Evolutionary conservation across 768 basidiomycete genomes (phyloP).

Genomic region (Lactarius quietus): DNA sequence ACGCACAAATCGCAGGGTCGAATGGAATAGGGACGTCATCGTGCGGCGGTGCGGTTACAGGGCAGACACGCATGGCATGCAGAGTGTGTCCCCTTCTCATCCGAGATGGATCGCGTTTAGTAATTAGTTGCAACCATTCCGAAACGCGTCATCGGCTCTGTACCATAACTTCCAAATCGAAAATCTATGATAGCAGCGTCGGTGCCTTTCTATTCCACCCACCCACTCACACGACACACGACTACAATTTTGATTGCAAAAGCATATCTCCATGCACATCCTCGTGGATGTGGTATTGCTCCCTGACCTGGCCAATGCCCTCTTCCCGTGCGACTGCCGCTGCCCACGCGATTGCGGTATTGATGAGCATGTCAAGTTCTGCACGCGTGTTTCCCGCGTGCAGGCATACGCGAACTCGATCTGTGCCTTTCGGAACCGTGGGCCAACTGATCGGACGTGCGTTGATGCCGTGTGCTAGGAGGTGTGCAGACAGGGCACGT

Average conservation of each 20-base stretch:
- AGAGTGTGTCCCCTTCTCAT: background rate
- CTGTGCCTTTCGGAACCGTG: slow-evolving; percentile 83
- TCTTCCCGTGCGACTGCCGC: background rate
- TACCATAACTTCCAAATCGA: background rate
- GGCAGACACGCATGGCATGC: no score
- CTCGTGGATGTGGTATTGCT: background rate
- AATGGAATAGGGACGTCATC: slow-evolving; percentile 66
- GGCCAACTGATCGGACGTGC: slow-evolving; percentile 82
- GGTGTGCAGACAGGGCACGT: slow-evolving; percentile 67
- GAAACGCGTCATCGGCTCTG: background rate
- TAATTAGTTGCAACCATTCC: background rate
- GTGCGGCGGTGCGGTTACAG: no score
- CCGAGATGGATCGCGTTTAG: background rate
- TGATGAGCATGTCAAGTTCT: slow-evolving; percentile 58
- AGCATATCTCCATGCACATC: background rate
- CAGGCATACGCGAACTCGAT: slow-evolving; percentile 85
- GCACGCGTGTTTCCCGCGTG: slow-evolving; percentile 67
- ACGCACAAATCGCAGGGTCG: slow-evolving; percentile 72
- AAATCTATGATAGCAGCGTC: background rate
- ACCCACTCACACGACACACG: background rate
- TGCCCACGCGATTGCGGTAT: slow-evolving; percentile 50
- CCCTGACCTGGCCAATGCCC: background rate
- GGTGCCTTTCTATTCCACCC: background rate
- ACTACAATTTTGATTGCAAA: slow-evolving; percentile 14
- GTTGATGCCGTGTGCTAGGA: slow-evolving; percentile 51